Conservation (phyloP, 345 rosid genomes). For the Eucalyptus sideroxylon region DNA sequence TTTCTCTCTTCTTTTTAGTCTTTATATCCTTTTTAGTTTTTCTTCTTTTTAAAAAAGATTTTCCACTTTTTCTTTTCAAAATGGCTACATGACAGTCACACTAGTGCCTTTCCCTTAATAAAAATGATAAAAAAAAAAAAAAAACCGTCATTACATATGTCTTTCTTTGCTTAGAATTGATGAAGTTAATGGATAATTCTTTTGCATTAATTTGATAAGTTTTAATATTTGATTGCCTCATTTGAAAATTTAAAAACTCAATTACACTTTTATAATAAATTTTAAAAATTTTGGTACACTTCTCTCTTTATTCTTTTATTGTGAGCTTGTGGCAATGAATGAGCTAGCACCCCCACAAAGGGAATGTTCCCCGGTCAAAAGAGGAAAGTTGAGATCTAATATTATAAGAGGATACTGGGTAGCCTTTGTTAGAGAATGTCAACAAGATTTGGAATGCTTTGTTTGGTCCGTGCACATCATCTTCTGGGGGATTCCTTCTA, state of each 20-base stretch:
- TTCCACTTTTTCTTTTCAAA: neutral
- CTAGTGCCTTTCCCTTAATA: neutral
- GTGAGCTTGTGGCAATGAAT: neutral
- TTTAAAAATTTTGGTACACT: rapidly evolving
- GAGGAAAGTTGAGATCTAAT: neutral
- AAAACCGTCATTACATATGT: neutral
- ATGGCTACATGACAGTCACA: neutral
- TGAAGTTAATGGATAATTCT: neutral
- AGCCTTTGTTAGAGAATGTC: neutral
- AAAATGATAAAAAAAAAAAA: neutral
- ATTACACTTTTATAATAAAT: neutral
- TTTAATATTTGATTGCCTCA: neutral
- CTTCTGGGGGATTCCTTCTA: neutral
- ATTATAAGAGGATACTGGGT: neutral
- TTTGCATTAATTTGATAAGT: neutral
- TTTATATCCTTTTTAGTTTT: neutral
- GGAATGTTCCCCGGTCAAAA: neutral
- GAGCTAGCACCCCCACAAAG: neutral
- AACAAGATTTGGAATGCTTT: neutral
- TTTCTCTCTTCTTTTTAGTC: neutral
- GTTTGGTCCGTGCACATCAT: neutral
- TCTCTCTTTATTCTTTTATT: neutral
- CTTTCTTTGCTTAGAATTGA: neutral
- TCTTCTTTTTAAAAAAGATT: neutral
- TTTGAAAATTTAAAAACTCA: neutral